Evolutionary conservation across 768 basidiomycete species (phyloP).

Genomic region (Asterophora lycoperdoides): DNA sequence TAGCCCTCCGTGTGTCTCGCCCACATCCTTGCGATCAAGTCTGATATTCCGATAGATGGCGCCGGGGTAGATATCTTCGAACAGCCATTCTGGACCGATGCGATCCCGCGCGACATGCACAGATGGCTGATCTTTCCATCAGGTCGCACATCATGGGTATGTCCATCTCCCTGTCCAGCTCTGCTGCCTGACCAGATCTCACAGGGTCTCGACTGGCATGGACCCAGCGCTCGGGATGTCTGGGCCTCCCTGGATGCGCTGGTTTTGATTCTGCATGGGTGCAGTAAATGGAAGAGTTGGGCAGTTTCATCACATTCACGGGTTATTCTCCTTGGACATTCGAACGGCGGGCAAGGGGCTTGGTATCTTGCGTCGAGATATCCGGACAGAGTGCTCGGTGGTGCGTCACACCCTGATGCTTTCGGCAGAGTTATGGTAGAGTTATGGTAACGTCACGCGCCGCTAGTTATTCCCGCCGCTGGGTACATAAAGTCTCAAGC

Average conservation of each 20-base stretch:
- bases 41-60: conserved; percentile 51
- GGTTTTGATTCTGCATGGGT: conserved; percentile 35
- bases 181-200: neutral
- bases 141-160: conserved; percentile 83
- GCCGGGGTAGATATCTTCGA: conserved; percentile 74
- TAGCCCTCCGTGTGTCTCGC: conserved; percentile 56
- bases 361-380: conserved; percentile 77
- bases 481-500: conserved; percentile 85
- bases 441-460: neutral
- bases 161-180: conserved; percentile 3
- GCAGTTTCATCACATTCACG: conserved; percentile 33
- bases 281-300: conserved; percentile 38
- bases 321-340: conserved; percentile 80
- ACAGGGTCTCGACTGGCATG: conserved; percentile 92
- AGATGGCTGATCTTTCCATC: conserved; percentile 81
- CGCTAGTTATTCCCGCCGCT: conserved; percentile 69
- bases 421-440: neutral
- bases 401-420: conserved; percentile 27
- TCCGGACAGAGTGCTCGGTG: conserved; percentile 70
- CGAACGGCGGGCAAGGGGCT: conserved; percentile 89
- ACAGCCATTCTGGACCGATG: conserved; percentile 55
- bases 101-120: conserved; percentile 51
- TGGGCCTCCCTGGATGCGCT: conserved; percentile 62
- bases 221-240: conserved; percentile 68
- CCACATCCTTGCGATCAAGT: neutral